Evolutionary conservation across 805 yeast species (phyloP).

Genomic region (Zygosaccharomyces bailii): DNA sequence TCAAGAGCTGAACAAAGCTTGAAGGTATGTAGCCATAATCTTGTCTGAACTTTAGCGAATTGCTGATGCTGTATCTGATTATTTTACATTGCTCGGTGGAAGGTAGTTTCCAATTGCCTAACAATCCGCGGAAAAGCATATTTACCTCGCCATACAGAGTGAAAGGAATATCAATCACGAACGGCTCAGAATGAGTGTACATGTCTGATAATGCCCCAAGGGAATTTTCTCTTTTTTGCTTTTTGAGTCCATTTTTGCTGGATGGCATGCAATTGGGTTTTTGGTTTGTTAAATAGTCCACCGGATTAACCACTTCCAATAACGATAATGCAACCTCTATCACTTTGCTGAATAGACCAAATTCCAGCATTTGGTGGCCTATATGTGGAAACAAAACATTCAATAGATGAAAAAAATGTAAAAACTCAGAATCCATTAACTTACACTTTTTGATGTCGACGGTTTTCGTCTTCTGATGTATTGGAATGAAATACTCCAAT

Average conservation of each 20-base stretch:
- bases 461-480: conserved; percentile 37
- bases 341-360: conserved; percentile 50
- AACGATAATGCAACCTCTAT: conserved; percentile 54
- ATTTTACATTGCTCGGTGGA: conserved; percentile 61
- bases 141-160: conserved; percentile 34
- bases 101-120: conserved; percentile 51
- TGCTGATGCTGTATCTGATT: conserved; percentile 43
- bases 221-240: conserved; percentile 43
- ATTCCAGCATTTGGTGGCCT: conserved; percentile 45
- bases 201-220: conserved; percentile 61
- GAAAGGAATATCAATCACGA: conserved; percentile 42
- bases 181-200: conserved; percentile 60
- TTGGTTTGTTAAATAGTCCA: conserved; percentile 25
- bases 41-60: conserved; percentile 35
- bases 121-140: conserved; percentile 46
- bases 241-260: conserved; percentile 27
- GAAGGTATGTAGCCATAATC: conserved; percentile 30
- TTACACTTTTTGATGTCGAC: conserved; percentile 40
- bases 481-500: conserved; percentile 60
- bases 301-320: conserved; percentile 34
- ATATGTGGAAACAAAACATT: conserved; percentile 26
- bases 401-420: conserved; percentile 23
- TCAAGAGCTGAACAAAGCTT: conserved; percentile 41
- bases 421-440: conserved; percentile 24
- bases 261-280: conserved; percentile 7